A percentile compares a stretch with the other conserved stretches of the same genome.
Evolutionary conservation across 768 basidiomycete genomes (phyloP).

Genomic region (Russula foetens): DNA sequence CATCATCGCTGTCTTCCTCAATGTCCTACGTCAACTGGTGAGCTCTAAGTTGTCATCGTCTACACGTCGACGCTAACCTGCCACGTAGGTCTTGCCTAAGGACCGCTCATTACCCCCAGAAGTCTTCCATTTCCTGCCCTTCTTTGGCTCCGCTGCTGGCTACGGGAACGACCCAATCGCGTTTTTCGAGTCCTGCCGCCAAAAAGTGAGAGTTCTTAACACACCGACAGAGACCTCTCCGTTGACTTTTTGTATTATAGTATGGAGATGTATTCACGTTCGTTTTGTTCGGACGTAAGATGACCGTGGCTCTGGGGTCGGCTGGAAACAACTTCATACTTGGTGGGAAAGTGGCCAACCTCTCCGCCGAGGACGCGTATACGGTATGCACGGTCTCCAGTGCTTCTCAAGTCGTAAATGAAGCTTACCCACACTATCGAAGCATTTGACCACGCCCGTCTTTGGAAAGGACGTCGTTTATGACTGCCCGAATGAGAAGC

Average conservation of each 20-base stretch:
- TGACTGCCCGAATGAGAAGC: constrained; percentile 88
- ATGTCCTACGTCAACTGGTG: constrained; percentile 76
- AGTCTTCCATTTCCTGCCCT: constrained; percentile 90
- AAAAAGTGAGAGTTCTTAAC: constrained; percentile 48
- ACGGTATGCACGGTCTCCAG: constrained; percentile 40
- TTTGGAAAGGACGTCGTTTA: constrained; percentile 98
- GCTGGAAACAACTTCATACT: constrained; percentile 92
- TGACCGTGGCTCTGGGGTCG: constrained; percentile 86
- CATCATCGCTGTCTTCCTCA: constrained; percentile 56
- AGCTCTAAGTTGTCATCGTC: constrained; percentile 21
- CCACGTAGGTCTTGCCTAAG: constrained; percentile 51
- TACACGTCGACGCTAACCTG: constrained; percentile 1
- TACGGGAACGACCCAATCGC: constrained; percentile 92
- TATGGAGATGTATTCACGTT: constrained; percentile 98
- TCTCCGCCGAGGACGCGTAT: constrained; percentile 96
- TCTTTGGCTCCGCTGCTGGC: constrained; percentile 78
- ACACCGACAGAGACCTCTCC: neutral
- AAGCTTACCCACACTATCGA: neutral
- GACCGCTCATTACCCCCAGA: constrained; percentile 72
- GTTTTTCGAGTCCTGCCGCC: constrained; percentile 72
- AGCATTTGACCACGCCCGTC: constrained; percentile 90
- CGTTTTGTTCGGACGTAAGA: constrained; percentile 76
- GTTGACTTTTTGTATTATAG: constrained; percentile 36
- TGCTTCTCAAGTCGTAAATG: too few relatives aligned
- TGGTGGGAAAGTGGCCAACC: constrained; percentile 85